A percentile compares a stretch with the other conserved stretches of the same genome.
These are phyloP conservation scores for Myxozyma sirexii DNA, from an alignment of 805 yeast genomes.

Conservation along the genomic window DNA sequence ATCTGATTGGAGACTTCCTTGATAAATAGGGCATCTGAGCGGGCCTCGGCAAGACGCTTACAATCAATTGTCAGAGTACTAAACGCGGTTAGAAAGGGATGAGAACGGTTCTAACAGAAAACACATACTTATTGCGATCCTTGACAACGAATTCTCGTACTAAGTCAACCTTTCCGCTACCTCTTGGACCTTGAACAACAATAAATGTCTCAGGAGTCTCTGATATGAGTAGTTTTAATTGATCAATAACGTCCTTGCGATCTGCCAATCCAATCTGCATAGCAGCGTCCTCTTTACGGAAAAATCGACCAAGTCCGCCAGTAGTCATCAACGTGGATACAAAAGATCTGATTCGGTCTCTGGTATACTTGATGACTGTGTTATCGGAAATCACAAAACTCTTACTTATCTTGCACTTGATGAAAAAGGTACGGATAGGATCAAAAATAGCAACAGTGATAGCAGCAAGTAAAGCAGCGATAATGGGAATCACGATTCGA, in stretches of 20 bases:
- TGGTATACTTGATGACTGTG: conserved; percentile 41
- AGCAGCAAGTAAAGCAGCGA: conserved; percentile 78
- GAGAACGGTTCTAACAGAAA: too few species aligned
- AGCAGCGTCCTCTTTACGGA: neutral
- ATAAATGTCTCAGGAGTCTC: conserved; percentile 92
- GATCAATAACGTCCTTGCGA: conserved; percentile 65
- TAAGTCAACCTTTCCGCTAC: conserved; percentile 87
- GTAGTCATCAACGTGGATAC: conserved; percentile 8
- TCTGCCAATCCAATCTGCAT: conserved; percentile 59
- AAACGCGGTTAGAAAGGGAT: conserved; percentile 32
- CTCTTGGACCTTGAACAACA: conserved; percentile 88
- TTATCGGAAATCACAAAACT: conserved; percentile 44
- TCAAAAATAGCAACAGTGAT: conserved; percentile 86
- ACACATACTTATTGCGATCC: conserved; percentile 48
- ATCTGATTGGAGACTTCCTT: conserved; percentile 69
- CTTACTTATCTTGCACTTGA: conserved; percentile 64
- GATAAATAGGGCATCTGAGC: conserved; percentile 72
- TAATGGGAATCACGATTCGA: conserved; percentile 75
- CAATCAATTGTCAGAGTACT: conserved; percentile 64
- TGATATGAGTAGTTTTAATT: conserved; percentile 73
- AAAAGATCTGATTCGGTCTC: neutral
- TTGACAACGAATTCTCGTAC: conserved; percentile 68
- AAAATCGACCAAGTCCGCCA: conserved; percentile 13
- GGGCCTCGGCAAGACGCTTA: conserved; percentile 68
- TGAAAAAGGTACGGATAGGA: conserved; percentile 82